These are phyloP conservation scores for Sarcomyxa edulis DNA, from an alignment of 768 basidiomycete genomes.

Conservation along the genomic window DNA sequence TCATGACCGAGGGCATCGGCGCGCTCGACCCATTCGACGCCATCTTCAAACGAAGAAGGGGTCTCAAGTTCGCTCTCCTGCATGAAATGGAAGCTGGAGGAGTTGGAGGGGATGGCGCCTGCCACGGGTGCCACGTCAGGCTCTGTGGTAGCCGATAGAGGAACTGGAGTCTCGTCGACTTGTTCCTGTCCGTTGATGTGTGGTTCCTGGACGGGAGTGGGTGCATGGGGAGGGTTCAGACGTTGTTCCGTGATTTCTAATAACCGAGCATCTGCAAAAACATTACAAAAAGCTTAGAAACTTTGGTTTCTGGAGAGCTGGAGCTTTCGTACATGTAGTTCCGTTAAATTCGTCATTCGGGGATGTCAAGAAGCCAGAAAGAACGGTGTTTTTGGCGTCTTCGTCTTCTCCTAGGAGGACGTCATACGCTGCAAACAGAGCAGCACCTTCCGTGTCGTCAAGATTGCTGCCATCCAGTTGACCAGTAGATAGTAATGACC, in stretches of 20 bases:
- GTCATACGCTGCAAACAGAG: slow-evolving; percentile 48
- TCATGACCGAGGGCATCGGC: slow-evolving; percentile 27
- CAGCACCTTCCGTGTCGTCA: slow-evolving; percentile 45
- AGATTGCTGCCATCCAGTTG: slow-evolving; percentile 38
- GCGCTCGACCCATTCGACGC: slow-evolving; percentile 52
- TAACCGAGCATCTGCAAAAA: slow-evolving; percentile 50
- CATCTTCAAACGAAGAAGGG: slow-evolving; percentile 41
- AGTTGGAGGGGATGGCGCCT: slow-evolving; percentile 29
- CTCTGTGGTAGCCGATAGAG: slow-evolving; percentile 11
- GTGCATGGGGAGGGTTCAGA: slow-evolving; percentile 42
- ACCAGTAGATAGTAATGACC: slow-evolving; percentile 39
- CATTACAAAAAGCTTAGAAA: too few relatives aligned
- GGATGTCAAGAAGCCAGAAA: slow-evolving; percentile 54
- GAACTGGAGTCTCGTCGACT: slow-evolving; percentile 14
- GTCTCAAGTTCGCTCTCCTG: slow-evolving; percentile 75
- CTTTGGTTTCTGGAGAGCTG: too few relatives aligned
- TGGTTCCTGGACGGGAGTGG: slow-evolving; percentile 32
- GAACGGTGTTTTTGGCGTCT: slow-evolving; percentile 41
- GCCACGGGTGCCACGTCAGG: slow-evolving; percentile 27
- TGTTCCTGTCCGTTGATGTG: slow-evolving; percentile 18
- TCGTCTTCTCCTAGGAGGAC: slow-evolving; percentile 51
- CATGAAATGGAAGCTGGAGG: slow-evolving; percentile 73
- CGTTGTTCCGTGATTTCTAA: slow-evolving; percentile 50
- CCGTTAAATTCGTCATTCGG: slow-evolving; percentile 57
- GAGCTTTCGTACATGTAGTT: slow-evolving; percentile 66